Base-by-base conservation (phyloP, 768 basidiomycete species). In the Erythrobasidium yunnanense region DNA sequence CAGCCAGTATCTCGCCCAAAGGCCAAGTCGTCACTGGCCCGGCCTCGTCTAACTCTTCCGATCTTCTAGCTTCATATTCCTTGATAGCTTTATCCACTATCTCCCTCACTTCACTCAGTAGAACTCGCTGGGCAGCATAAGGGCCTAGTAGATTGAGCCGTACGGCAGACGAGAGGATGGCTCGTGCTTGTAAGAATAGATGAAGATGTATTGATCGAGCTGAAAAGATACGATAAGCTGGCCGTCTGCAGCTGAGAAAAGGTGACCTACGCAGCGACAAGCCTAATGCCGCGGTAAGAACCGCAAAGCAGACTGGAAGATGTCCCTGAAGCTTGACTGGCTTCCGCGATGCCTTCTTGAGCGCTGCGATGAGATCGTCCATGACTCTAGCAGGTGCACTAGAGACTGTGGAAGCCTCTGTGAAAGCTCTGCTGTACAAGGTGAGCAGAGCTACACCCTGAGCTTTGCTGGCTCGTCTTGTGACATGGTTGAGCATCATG, bases 21-120 rank as follows among this genome's bases (percentile, higher is more conserved):
- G 93, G 95, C 93, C 93, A 97, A 17, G 89, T 96, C 71, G 85
- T 90, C 35, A 86, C 85, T 2, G 92, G 90, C 0, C 84, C 86
- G 30, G 71, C 25, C 1, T 53, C 67, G 53, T 42, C 17, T 34
- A 23, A 17, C 51, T 42, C 5, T 33, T 5, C 52, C 13, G 38
- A 33, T 15, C 7, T 13, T 27, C 13, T 32, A 18, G 65, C 27
- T 65, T 13, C 46, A 32, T 45, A 83, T 57, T 77, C 78, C 1
- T 71, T 67, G 4, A 80, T 73, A 67, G 86, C 82, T 2, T 76
- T 74, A 4, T 83, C 81, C 33, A 95, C 83, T 46, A 93, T 75
- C 0, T 82, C 81, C n/a, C 81, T 80, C 11, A 88, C 79, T 22
- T 82, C 80, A 71, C 87, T 86, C 49, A 92, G 77, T 6, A 99